Base-by-base conservation (phyloP, 129 eudicot genomes). In the Smallanthus sonchifolius region DNA sequence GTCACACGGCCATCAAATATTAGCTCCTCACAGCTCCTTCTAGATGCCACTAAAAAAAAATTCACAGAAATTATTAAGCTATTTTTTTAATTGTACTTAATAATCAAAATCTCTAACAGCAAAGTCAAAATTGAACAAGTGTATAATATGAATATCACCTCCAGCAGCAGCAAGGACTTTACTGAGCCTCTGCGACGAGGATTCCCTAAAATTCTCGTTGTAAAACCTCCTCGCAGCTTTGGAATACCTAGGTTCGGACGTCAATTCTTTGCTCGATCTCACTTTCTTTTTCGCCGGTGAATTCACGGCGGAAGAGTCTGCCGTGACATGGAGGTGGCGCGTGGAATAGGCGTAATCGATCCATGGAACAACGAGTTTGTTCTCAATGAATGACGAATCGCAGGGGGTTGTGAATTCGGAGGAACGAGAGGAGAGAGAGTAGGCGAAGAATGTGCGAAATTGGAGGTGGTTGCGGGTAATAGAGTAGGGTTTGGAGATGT, bases 101-200 rank as follows among this genome's bases (percentile, higher is more conserved):
- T 15, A 34, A 35, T 62, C 24, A 62, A 35, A 62, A 34, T 34
- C 24, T 62, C 16, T 7, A 65, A 65, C 17, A 8, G 32, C 24
- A 65, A 37, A 38, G 10, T 65, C 2, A 65, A 59, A 24, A 56
- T 3, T 49, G 36, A 35, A 8, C 5, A 8, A 19, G 30, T 3
- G 6, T 56, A 20, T 56, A 2, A 56, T 9, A 20, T 56, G 6
- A 52, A 34, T 2, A 15, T 51, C 70, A 93, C 98, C 99, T 88
- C 99, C 99, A 8, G 97, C 85, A 74, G 97, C 92, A 66, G 99
- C 99, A 38, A 94, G 93, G 37, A 94, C 97, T 79, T 94, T 94
- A 42, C 91, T 88, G 16, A 94, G 89, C 44, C 99, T 84, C 71
- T 91, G 97, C 1, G 97, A 89, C 3, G 86, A 81, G 17, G 76